Base-by-base conservation (phyloP, 495 filamentous ascomycete species). In the Rhypophila decipiens region DNA sequence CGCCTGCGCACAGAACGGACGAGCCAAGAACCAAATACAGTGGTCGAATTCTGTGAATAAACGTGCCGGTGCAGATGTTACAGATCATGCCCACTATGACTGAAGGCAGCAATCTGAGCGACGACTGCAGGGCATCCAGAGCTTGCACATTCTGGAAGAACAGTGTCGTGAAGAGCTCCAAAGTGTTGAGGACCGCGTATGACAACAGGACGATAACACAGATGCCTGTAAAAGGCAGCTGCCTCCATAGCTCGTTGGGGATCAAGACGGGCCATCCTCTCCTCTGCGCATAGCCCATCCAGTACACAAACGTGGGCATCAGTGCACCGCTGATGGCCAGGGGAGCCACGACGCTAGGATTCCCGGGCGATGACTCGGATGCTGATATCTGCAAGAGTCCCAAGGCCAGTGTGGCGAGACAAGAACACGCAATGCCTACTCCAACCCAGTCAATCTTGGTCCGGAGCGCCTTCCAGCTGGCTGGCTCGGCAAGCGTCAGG, bases 101-200 rank as follows among this genome's bases (percentile, higher is more conserved):
- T 49, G 70, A 71, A 0, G 83, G 82, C 2, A 85, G 60, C 21
- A 85, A 70, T 10, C 74, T 72, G 10, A 81, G 31, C 0, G 77
- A 70, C 18, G 78, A 65, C 21, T 70, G 57, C 3, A 80, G 60
- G 5, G 75, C 62, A 5, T 60, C 55, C 10, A 66, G 55, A 4
- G 59, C 38, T 40, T 73, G 65, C 11, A 74, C 52, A 12, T 71
- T 39, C 47, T 78, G 75, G 31, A 73, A 68, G 37, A 43, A 58
- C 24, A 46, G 31, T 5, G 38, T 47, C 13, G 11, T 15, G 39
- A 19, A 52, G 51, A 53, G 59, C 55, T 80, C 76, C 56, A 76
- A 72, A 2, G 58, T 36, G 24, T 52, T 29, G 9, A 75, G 37
- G 2, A 71, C 69, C 2, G 68, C 77, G 46, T 63, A 73, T 2